Percentiles rank a stretch among this genome's conserved stretches.
Evolutionary conservation across 2,329 filamentous ascomycete species (phyloP).

Genomic region (Fusarium nelsonii): DNA sequence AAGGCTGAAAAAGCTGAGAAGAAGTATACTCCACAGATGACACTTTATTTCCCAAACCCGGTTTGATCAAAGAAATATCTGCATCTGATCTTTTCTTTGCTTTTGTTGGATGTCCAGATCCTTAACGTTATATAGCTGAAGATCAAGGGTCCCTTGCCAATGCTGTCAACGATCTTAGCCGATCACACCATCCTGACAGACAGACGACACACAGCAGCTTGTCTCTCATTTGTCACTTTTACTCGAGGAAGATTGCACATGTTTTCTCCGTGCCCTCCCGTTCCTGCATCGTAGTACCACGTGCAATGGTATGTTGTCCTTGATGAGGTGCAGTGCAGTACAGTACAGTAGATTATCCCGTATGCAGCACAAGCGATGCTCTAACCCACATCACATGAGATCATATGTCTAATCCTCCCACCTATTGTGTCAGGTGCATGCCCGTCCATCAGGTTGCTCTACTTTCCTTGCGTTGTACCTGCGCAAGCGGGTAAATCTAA

Average conservation of each 20-base stretch:
- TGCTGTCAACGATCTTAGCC: slow-evolving; percentile 32
- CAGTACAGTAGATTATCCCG: not conserved
- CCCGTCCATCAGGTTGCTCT: slow-evolving; percentile 14
- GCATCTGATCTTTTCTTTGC: not conserved
- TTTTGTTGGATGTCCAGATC: slow-evolving; percentile 2
- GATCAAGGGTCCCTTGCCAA: slow-evolving; percentile 45
- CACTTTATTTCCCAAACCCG: not conserved
- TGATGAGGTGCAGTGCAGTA: not conserved
- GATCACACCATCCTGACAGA: slow-evolving; percentile 27
- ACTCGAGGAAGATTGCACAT: slow-evolving; percentile 22
- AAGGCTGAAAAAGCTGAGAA: not conserved
- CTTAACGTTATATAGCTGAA: slow-evolving; percentile 29
- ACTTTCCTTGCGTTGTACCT: slow-evolving; percentile 32
- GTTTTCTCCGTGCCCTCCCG: slow-evolving; percentile 29
- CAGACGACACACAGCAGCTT: slow-evolving; percentile 1
- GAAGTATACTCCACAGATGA: not conserved
- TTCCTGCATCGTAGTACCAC: slow-evolving; percentile 27
- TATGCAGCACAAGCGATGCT: slow-evolving; percentile 15
- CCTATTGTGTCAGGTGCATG: slow-evolving; percentile 17
- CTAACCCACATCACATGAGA: slow-evolving; percentile 30
- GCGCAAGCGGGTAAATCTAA: slow-evolving; percentile 26
- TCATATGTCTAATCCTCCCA: slow-evolving; percentile 6
- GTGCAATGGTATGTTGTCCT: slow-evolving; percentile 4
- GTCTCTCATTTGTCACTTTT: slow-evolving; percentile 13
- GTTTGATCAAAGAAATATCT: not conserved